Evolutionary conservation across 2,329 filamentous ascomycete species (phyloP).

Genomic region (Diaporthe citrichinensis): DNA sequence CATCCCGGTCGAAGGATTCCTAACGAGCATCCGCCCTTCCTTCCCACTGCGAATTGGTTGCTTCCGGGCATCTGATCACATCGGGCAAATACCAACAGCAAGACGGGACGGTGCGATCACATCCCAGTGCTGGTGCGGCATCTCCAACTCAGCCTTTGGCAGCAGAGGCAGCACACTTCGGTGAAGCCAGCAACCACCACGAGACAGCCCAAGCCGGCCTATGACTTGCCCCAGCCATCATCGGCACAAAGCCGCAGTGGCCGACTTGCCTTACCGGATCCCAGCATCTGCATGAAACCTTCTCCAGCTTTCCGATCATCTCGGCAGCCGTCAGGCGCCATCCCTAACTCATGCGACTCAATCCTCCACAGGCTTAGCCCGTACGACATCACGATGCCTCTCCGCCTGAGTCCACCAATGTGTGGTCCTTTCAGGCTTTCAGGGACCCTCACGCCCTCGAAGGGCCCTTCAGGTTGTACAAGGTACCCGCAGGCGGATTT

Average conservation of each 20-base stretch:
- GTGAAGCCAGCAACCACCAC: constrained; percentile 18
- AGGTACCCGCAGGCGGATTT: constrained; percentile 22
- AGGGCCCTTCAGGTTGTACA: constrained; percentile 23
- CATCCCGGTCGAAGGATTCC: constrained; percentile 39
- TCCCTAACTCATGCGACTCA: constrained; percentile 37
- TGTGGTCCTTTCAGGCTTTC: constrained; percentile 21
- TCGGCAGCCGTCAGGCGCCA: constrained; percentile 35
- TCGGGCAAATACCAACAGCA: constrained; percentile 20
- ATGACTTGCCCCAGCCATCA: constrained; percentile 17
- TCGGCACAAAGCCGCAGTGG: constrained; percentile 4
- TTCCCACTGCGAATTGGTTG: constrained; percentile 33
- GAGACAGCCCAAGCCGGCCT: background rate
- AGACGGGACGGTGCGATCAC: constrained; percentile 37
- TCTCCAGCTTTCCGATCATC: constrained; percentile 16
- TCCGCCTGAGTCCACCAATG: constrained; percentile 14
- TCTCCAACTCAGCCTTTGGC: background rate
- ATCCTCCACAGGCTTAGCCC: constrained; percentile 14
- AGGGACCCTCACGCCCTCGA: constrained; percentile 25
- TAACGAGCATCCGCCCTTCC: constrained; percentile 33
- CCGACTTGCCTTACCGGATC: constrained; percentile 7
- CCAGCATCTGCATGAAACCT: constrained; percentile 19
- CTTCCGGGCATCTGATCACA: constrained; percentile 29
- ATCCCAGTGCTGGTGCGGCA: constrained; percentile 10
- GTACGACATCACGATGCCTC: constrained; percentile 39
- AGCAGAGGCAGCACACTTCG: constrained; percentile 1